Evolutionary conservation across 1,139 yeast species (phyloP), one percentile per base, ranked within the genome.

Genomic region (Magnusiomyces suaveolens): DNA sequence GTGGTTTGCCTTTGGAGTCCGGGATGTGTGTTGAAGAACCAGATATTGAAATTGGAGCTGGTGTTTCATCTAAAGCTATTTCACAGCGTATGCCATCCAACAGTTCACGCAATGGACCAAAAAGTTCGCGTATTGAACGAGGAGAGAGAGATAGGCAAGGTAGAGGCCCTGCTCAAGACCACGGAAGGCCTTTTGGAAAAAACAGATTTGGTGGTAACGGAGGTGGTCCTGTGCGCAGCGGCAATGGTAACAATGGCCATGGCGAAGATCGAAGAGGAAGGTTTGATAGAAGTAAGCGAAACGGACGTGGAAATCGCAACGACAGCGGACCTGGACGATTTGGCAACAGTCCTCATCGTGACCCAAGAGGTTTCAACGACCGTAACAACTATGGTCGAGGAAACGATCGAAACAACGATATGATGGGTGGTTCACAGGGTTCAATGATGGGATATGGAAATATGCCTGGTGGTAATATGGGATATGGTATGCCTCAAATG

Each of bases 21-120:
- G 96, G 96, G 53, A 74, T 88, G 68, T 88, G 84, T 29, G 81
- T 92, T 66, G 98, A 92, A 69, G 98, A 92, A 70, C 98, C 98
- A 1, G 98, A 92, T 72, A 92, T 92, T 63, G 96, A 89, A 68
- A 87, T 92, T 54, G 97, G 97, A 52, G 83, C 89, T 51, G 97
- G 97, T 59, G 86, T 89, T 48, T 86, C 96, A 0, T 87, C 97
- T 2, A 90, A 90, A 71, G 92, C 96, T 26, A 88, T 88, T 73
- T 61, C 65, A 50, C 60, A 61, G 49, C 58, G 67, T 39, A 63
- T 65, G 67, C 68, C 69, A n/a, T 62, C 66, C n/a, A 66, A 87
- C 67, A 82, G 88, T n/a, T 81, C 89, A 4, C 79, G 87, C 71
- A 84, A 84, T 67, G 95, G 95, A 4, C 95, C 95, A 39, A 81